Evolutionary conservation across 768 basidiomycete species (phyloP).

Genomic region (Lactarius hengduanensis): DNA sequence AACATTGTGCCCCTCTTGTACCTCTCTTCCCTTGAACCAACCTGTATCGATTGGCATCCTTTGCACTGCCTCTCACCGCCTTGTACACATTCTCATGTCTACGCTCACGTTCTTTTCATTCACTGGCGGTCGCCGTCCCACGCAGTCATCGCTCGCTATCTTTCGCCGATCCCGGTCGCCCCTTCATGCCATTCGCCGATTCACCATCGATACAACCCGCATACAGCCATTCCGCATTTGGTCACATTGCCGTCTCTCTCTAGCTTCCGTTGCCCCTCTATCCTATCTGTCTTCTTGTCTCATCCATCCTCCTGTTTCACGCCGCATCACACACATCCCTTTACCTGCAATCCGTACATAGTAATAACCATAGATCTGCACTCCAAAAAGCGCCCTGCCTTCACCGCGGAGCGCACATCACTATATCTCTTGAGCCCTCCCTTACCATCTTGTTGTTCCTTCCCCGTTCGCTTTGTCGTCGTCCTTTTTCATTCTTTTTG

Average conservation of each 20-base stretch:
- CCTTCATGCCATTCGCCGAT: constrained; percentile 20
- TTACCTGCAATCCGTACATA: constrained; percentile 26
- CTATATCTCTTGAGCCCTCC: constrained; percentile 22
- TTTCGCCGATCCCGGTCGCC: constrained; percentile 13
- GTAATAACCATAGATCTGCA: constrained; percentile 22
- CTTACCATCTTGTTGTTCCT: constrained; percentile 6
- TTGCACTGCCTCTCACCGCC: constrained; percentile 19
- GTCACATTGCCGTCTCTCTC: constrained; percentile 17
- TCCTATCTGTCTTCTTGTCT: constrained; percentile 10
- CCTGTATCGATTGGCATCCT: constrained; percentile 21
- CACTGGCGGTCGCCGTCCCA: constrained; percentile 7
- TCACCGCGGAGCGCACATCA: constrained; percentile 24
- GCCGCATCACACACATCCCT: constrained; percentile 19
- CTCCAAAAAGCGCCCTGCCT: constrained; percentile 22
- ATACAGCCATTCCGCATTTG: constrained; percentile 17
- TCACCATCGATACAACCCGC: constrained; percentile 18
- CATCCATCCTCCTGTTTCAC: constrained; percentile 16
- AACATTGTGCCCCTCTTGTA: constrained; percentile 18
- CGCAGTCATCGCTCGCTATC: constrained; percentile 5
- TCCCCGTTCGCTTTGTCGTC: constrained; percentile 24
- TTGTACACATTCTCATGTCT: constrained; percentile 9
- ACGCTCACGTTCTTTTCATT: constrained; percentile 20
- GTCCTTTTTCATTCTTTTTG: constrained; percentile 18
- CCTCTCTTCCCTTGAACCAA: constrained; percentile 11
- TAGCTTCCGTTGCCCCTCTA: constrained; percentile 9